Base-by-base conservation (phyloP, 495 filamentous ascomycete species). In the Daldinia decipiens region DNA sequence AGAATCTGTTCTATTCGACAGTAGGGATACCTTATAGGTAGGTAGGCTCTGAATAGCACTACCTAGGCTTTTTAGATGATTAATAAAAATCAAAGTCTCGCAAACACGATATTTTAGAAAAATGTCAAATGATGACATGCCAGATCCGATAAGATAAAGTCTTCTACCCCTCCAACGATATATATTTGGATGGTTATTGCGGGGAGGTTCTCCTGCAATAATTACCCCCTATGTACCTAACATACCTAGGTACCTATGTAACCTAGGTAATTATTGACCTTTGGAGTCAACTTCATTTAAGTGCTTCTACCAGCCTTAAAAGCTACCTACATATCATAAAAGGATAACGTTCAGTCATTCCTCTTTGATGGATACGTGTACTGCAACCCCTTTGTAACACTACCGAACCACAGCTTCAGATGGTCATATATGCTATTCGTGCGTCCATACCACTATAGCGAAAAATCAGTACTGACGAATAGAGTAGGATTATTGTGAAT, bases 341-440 rank as follows among this genome's bases (percentile, higher is more conserved):
- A 29, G 5, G 27, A 29, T 29, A 29, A 11, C 29, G 21, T 11
- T 51, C 17, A 72, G 2, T 67, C 47, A 11, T 60, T 24, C 40
- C 65, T 73, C 36, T 69, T 70, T 6, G 56, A 63, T 31, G 70
- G 59, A 6, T 65, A 39, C 1, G 62, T 64, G 62, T 79, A 81
- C 70, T 52, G n/a, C 56, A 79, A 67, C 24, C 78, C 79, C 1
- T 68, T 67, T n/a, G 62, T 78, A 13, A 79, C 63, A 34, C 67
- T 75, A 5, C 79, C 71, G 55, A 76, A 76, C 61, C 67, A 40
- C 29, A 79, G 45, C 19, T 72, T 63, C 45, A 65, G 68, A 27
- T 66, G 40, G 51, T 82, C 80, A 51, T 61, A 67, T 13, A 72
- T 27, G 73, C 71, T 78, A 52, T 66, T 74, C 36, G 50, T 55